Evolutionary conservation across 495 filamentous ascomycete species (phyloP), one percentile per base, ranked within the genome.

Genomic region (Bathelium albidoporum): DNA sequence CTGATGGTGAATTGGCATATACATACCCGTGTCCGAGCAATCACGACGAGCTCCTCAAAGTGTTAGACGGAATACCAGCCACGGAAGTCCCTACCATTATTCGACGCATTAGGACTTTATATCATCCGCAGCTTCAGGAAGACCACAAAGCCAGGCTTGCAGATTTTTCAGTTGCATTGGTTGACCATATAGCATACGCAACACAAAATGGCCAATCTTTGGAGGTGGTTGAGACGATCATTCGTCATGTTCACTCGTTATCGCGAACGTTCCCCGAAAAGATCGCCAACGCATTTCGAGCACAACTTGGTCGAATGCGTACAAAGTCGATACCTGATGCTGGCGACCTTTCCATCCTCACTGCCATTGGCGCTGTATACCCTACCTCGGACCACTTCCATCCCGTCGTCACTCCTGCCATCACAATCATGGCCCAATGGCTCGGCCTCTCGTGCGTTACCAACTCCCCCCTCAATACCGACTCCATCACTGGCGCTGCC

Each of bases 321-420:
- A 63, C 71, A 79, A 31, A 82, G 84, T 59, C 81, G 85, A 5
- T 77, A 85, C 84, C 87, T 12, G 84, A 78, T 1, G 79, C 86
- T 11, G 88, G 89, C 2, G 91, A 97, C 71, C 79, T 97, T 26
- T 73, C 91, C 11, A 72, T 95, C 29, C 75, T 99, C 43, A 92
- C 90, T 0, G 90, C 90, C 0, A 82, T 97, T 66, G 84, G 84
- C 32, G 84, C 85, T 9, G 88, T 93, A 64, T 99, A 95, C 72
- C 91, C 95, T 4, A 96, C 95, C 0, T 95, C 90, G 0, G 94
- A 99, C 75, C 90, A 96, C 73, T 97, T 97, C 74, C 94, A 97
- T 67, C 87, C 91, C 62, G 88, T 97, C 18, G 85, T 88, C 58
- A 97, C 94, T 3, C 94, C 94, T 0, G 89, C 93, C 1, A 87